A percentile compares a stretch with the other conserved stretches of the same genome.
Evolutionary conservation across 2,329 filamentous ascomycete genomes (phyloP).

Genomic region (Allantophomopsis cytisporea): DNA sequence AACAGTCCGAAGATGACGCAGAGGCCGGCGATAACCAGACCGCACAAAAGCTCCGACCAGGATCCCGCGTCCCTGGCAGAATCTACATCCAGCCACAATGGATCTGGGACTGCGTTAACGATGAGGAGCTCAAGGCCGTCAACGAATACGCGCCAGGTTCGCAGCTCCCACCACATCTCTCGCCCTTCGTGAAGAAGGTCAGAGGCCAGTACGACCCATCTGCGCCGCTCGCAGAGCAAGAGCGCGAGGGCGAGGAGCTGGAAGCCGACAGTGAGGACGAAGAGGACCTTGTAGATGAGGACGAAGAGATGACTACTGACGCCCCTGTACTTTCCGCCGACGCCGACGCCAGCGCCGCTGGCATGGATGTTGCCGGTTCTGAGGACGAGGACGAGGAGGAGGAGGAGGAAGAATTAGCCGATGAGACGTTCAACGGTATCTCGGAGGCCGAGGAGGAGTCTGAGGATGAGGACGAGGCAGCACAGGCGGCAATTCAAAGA

Average conservation of each 20-base stretch:
- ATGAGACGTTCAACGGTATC: constrained; percentile 15
- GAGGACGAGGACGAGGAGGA: constrained; percentile 25
- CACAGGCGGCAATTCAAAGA: constrained; percentile 51
- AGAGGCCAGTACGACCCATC: constrained; percentile 89
- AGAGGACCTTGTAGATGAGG: constrained; percentile 21
- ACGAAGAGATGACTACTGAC: constrained; percentile 29
- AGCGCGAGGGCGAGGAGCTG: constrained; percentile 74
- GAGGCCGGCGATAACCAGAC: constrained; percentile 48
- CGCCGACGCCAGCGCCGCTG: constrained; percentile 15
- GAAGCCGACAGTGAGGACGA: constrained; percentile 44
- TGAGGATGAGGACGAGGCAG: constrained; percentile 47
- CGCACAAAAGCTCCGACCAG: constrained; percentile 39
- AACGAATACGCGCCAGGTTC: constrained; percentile 86
- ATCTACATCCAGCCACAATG: constrained; percentile 95
- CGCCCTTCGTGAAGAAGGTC: constrained; percentile 82
- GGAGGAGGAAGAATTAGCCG: constrained; percentile 15
- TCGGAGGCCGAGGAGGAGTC: constrained; percentile 29
- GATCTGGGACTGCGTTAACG: constrained; percentile 96
- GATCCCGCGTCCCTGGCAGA: constrained; percentile 75
- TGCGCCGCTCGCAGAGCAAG: constrained; percentile 71
- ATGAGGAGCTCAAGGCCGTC: constrained; percentile 73
- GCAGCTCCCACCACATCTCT: constrained; percentile 83
- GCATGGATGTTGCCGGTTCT: constrained; percentile 19
- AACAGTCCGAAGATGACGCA: constrained; percentile 34
- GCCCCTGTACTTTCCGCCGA: constrained; percentile 22